phyloP scores from a whole-genome alignment of 768 basidiomycete species.

The Kwoniella pini region DNA sequence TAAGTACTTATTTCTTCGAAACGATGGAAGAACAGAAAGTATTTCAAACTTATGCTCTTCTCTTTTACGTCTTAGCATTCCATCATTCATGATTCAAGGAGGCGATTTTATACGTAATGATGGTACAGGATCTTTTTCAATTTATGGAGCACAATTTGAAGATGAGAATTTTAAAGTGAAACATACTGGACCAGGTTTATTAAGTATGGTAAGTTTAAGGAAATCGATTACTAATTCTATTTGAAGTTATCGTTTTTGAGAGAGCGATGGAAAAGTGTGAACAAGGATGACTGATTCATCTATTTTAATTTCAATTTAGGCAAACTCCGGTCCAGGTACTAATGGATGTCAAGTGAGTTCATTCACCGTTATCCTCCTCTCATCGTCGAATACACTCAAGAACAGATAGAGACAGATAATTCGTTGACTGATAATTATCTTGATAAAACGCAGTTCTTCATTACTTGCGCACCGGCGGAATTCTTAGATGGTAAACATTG shows the following conservation, averaged over 20 bases:
- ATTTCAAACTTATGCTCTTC: too few relatives aligned
- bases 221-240: too few relatives aligned
- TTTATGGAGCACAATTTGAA: slow-evolving; percentile 95
- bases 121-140: slow-evolving; percentile 94
- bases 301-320: slow-evolving; percentile 58
- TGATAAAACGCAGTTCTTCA: too few relatives aligned
- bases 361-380: too few relatives aligned
- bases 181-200: slow-evolving; percentile 77
- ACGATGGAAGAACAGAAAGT: too few relatives aligned
- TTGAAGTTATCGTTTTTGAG: too few relatives aligned
- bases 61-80: slow-evolving; percentile 30
- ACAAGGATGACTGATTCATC: too few relatives aligned
- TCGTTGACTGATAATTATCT: too few relatives aligned
- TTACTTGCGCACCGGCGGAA: slow-evolving; percentile 90
- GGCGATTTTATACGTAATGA: slow-evolving; percentile 95
- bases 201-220: slow-evolving; percentile 73
- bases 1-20: too few relatives aligned
- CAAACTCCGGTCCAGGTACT: slow-evolving; percentile 90
- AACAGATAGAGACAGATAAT: too few relatives aligned
- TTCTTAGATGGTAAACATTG: slow-evolving; percentile 73
- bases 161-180: slow-evolving; percentile 95
- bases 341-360: slow-evolving; percentile 76
- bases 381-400: too few relatives aligned
- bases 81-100: slow-evolving; percentile 91
- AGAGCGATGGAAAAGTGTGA: too few relatives aligned